Base-by-base conservation (phyloP, 257 asterid genomes). In the Leptodermis oblonga region DNA sequence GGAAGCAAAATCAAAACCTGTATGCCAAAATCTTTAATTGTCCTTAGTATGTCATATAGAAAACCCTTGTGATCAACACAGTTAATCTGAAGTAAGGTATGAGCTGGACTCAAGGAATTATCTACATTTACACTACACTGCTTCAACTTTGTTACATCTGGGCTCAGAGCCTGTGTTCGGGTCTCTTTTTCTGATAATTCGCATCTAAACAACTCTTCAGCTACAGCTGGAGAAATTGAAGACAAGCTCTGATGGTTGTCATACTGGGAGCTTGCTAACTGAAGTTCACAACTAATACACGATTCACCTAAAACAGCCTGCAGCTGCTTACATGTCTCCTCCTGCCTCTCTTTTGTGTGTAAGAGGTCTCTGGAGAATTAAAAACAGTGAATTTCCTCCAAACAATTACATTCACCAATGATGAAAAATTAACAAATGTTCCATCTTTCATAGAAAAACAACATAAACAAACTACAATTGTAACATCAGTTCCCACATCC, bases 51-150 rank as follows among this genome's bases (percentile, higher is more conserved):
- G 80, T 92, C 98, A 77, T 92, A 90, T 39, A 88, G 87, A 66
- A 88, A 82, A 64, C 98, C 97, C 80, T 88, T 90, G 84, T 90
- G 88, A 86, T 92, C 91, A 63, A 88, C 76, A 52, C 90, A 87
- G 69, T 43, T 79, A 64, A 92, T 90, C 92, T 89, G 98, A 75
- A 90, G 87, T 75, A 92, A 79, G 26, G 97, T 89, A 81, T 92
- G 96, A 58, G 83, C 88, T n/a, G 95, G 92, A 73, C 92, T 88
- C 85, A 88, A 74, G 64, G 88, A 83, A 80, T 90, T 92, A 80
- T 92, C 97, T 31, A 82, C 66, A 28, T 69, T 77, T 46, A 92
- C 91, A 75, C 59, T 77, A 65, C 92, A 86, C 75, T 45, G 82
- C 74, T 83, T 85, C 83, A 92, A 76, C 76, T 85, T 82, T 13